Evolutionary conservation across 805 yeast genomes (phyloP).

Genomic region (Saccharomyces eubayanus): DNA sequence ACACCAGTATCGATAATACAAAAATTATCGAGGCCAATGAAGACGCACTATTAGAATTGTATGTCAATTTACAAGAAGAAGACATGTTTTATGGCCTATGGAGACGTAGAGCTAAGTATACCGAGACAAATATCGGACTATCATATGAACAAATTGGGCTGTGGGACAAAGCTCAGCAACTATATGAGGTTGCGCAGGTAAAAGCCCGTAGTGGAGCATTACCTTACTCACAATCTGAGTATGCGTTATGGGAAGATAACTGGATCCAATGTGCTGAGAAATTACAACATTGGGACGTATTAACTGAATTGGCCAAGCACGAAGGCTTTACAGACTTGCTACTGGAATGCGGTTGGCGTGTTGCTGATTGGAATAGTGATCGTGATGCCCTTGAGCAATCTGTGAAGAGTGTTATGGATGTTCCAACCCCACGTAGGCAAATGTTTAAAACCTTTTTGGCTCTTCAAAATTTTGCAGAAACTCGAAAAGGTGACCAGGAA

Average conservation of each 20-base stretch:
- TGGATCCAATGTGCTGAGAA: constrained; percentile 98
- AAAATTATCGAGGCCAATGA: constrained; percentile 76
- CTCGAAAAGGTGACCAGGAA: constrained; percentile 76
- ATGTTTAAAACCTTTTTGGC: constrained; percentile 90
- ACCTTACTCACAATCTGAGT: constrained; percentile 93
- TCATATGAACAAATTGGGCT: constrained; percentile 91
- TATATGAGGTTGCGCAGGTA: constrained; percentile 93
- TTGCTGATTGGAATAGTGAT: constrained; percentile 96
- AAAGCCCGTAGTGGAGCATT: constrained; percentile 91
- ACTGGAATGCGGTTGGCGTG: constrained; percentile 99
- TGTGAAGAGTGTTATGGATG: constrained; percentile 94
- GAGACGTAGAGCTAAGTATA: constrained; percentile 92
- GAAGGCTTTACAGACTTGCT: constrained; percentile 94
- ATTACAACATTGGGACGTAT: constrained; percentile 94
- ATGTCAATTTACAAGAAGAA: constrained; percentile 81
- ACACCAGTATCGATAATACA: constrained; percentile 56
- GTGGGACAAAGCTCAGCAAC: constrained; percentile 89
- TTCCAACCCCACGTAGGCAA: constrained; percentile 95
- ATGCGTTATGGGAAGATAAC: constrained; percentile 95
- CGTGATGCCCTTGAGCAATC: constrained; percentile 90
- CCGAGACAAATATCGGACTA: constrained; percentile 86
- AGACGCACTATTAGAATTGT: constrained; percentile 86
- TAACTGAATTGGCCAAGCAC: constrained; percentile 93
- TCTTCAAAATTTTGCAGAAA: constrained; percentile 88
- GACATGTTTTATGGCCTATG: constrained; percentile 97